Evolutionary conservation across 73 alveolate species (phyloP).

Genomic region (Paramecium sexaurelia): DNA sequence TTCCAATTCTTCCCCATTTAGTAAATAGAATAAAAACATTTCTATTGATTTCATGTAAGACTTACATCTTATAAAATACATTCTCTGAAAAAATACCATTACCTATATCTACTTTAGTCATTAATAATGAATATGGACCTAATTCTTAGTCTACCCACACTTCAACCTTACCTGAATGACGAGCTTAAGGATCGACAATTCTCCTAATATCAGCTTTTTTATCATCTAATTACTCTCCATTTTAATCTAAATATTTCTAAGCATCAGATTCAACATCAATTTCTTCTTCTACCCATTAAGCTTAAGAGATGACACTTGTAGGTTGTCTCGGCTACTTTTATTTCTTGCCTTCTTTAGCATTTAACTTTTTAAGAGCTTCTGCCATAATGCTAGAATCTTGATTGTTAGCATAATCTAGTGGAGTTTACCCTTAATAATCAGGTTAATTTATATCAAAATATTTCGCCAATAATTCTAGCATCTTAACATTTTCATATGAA

Average conservation of each 20-base stretch:
- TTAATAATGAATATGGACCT: conserved; percentile 87
- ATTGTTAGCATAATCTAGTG: conserved; percentile 82
- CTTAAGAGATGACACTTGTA: conserved; percentile 36
- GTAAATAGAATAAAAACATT: conserved; percentile 95
- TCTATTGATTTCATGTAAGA: conserved; percentile 91
- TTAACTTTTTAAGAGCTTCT: conserved; percentile 62
- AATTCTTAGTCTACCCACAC: conserved; percentile 2
- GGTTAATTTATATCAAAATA: conserved; percentile 53
- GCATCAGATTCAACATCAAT: conserved; percentile 74
- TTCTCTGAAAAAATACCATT: conserved; percentile 95
- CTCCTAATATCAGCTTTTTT: not conserved
- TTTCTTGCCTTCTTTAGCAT: conserved; percentile 52
- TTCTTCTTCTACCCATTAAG: conserved; percentile 69
- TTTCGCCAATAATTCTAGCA: conserved; percentile 65
- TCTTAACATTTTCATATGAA: conserved; percentile 89
- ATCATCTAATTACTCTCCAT: conserved; percentile 31
- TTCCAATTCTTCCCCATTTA: conserved; percentile 98
- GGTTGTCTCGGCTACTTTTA: conserved; percentile 41
- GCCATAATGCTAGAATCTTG: conserved; percentile 78
- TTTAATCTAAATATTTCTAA: conserved; percentile 67
- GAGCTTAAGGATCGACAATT: not conserved
- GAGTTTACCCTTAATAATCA: conserved; percentile 84
- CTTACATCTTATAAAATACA: conserved; percentile 95
- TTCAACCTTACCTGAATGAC: not conserved
- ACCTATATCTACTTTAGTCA: conserved; percentile 96